These are phyloP conservation scores for Aspergillus sclerotialis DNA, from an alignment of 2,329 filamentous ascomycete genomes.

Conservation along the genomic window DNA sequence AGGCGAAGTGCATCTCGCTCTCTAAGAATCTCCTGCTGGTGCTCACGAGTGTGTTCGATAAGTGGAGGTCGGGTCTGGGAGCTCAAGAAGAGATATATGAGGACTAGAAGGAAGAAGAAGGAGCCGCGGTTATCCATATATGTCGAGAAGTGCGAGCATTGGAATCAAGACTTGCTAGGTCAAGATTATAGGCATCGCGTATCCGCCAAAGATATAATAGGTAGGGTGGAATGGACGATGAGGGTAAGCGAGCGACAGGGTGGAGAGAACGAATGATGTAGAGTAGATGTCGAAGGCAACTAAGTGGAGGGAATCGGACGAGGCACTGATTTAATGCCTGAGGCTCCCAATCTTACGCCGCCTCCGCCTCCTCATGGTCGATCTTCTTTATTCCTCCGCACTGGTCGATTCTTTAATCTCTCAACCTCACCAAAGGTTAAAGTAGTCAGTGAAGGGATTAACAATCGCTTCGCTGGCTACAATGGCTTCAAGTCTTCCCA, in stretches of 20 bases:
- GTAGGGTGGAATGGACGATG: not conserved
- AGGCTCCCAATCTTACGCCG: not conserved
- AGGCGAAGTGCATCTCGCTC: slow-evolving; percentile 46
- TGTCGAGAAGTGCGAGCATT: slow-evolving; percentile 19
- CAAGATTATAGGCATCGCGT: slow-evolving; percentile 18
- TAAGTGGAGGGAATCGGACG: too few relatives aligned
- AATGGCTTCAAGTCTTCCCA: slow-evolving; percentile 55
- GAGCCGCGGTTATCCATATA: slow-evolving; percentile 43
- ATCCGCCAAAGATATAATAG: too few relatives aligned
- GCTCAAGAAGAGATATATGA: slow-evolving; percentile 48
- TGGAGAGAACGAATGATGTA: not conserved
- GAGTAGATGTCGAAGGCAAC: not conserved
- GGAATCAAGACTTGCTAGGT: slow-evolving; percentile 13
- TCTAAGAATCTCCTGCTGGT: slow-evolving; percentile 43
- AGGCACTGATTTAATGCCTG: too few relatives aligned
- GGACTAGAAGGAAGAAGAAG: slow-evolving; percentile 44
- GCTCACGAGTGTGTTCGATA: slow-evolving; percentile 35
- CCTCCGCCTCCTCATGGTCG: not conserved
- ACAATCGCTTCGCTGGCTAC: not conserved
- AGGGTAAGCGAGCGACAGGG: not conserved
- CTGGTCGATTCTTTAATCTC: too few relatives aligned
- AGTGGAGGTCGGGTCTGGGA: slow-evolving; percentile 38
- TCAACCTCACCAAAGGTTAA: too few relatives aligned
- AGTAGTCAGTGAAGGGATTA: not conserved
- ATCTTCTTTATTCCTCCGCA: too few relatives aligned